A percentile compares a stretch with the other conserved stretches of the same genome.
Evolutionary conservation across 495 filamentous ascomycete species (phyloP).

Genomic region (Neurospora pannonica): DNA sequence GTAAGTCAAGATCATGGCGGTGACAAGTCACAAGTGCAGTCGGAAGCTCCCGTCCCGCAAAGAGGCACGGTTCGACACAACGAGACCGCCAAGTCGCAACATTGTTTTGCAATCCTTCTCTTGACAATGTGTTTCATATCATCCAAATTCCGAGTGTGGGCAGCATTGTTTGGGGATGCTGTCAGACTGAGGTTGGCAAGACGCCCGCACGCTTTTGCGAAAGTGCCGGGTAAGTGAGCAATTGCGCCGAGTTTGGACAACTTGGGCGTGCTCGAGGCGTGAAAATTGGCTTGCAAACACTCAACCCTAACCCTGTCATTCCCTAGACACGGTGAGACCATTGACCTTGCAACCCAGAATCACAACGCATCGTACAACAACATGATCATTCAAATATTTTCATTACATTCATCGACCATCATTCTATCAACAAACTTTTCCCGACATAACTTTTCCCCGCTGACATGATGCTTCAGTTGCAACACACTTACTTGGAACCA

Average conservation of each 20-base stretch:
- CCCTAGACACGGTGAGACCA: not conserved
- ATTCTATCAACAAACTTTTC: not conserved
- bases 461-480: not conserved
- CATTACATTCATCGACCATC: not conserved
- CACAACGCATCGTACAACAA: not conserved
- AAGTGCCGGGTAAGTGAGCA: not conserved
- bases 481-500: conserved; percentile 13
- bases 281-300: not conserved
- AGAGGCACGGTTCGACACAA: too few relatives aligned
- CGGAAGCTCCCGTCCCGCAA: not conserved
- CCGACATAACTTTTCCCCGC: not conserved
- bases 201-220: not conserved
- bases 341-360: not conserved
- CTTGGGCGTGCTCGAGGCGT: too few relatives aligned
- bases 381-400: not conserved
- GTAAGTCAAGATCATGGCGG: not conserved
- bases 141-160: not conserved
- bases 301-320: not conserved
- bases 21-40: not conserved
- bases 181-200: not conserved
- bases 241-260: not conserved
- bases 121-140: not conserved
- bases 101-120: too few relatives aligned
- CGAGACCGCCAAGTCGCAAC: too few relatives aligned
- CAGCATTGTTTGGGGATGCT: not conserved